Evolutionary conservation across 805 yeast species (phyloP), one percentile per base, ranked within the genome.

Genomic region (Hanseniaspora singularis): DNA sequence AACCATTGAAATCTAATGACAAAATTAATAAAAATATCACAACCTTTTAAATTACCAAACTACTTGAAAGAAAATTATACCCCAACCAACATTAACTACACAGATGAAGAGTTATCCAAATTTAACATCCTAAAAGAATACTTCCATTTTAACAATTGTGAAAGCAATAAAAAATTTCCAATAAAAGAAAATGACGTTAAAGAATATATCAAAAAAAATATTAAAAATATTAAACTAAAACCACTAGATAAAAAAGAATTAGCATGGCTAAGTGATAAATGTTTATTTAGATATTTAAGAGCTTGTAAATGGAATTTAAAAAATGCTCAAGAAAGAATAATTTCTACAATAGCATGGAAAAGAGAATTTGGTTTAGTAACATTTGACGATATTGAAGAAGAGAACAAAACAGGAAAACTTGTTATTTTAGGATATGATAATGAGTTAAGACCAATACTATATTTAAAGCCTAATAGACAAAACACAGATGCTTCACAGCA

Each of bases 231-330:
- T 40, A 58, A 58, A 37, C 2, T 57, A 71, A 38, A 60, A 59
- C 48, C 62, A 14, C 46, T 61, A 19, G 42, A 57, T 0, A 65
- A 59, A 19, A 66, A 66, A 38, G 97, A 92, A 62, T 81, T 77
- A 61, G 80, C 94, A 0, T 92, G 98, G 98, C 68, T 92, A 48
- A 83, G 96, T 1, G 73, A 81, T 56, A 98, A 92, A 62, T 92
- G 98, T 60, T 70, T 92, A 49, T 64, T 85, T 56, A 74, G 99
- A 60, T 92, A 92, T 61, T 66, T 89, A 48, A 73, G 96, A 49
- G 99, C 98, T 20, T 82, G 96, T 20, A 89, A 86, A 61, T 92
- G 98, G 98, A 70, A 73, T 24, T 70, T 70, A 1, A 63, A 70
- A 23, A 84, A 79, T 10, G 83, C 94, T 33, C 78, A 79, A 42